Percentiles rank a stretch among this genome's conserved stretches.
These are phyloP conservation scores for Skeletonema potamos DNA, from an alignment of 108 stramenopile genomes.

Conservation along the genomic window DNA sequence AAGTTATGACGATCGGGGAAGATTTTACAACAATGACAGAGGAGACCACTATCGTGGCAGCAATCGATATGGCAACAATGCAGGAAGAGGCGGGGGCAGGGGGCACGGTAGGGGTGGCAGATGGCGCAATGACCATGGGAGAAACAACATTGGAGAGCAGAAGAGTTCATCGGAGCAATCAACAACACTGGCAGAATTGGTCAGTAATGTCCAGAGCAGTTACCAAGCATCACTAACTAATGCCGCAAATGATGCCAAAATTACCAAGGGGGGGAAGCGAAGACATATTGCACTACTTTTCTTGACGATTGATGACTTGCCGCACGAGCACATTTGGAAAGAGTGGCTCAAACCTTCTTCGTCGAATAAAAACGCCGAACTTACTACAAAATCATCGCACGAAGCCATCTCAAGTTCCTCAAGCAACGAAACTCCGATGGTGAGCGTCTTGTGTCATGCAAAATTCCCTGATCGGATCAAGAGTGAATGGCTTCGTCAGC, in stretches of 20 bases:
- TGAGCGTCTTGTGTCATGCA: constrained; percentile 80
- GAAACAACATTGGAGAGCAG: constrained; percentile 18
- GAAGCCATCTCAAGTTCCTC: neutral
- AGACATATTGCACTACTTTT: constrained; percentile 67
- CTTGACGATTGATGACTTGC: constrained; percentile 79
- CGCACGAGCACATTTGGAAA: constrained; percentile 84
- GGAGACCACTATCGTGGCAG: neutral
- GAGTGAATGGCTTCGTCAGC: constrained; percentile 65
- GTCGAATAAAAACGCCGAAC: neutral
- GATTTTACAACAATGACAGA: constrained; percentile 10
- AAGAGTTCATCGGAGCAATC: constrained; percentile 4
- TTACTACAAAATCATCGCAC: neutral
- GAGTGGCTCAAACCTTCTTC: constrained; percentile 53
- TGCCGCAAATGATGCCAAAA: neutral
- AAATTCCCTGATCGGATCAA: constrained; percentile 78
- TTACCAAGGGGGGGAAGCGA: constrained; percentile 21
- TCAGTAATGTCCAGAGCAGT: neutral
- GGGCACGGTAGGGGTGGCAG: constrained; percentile 4
- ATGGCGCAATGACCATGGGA: constrained; percentile 10
- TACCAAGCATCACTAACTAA: neutral
- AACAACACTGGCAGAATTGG: constrained; percentile 2
- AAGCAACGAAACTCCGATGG: constrained; percentile 1
- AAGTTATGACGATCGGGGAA: constrained; percentile 3
- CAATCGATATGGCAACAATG: neutral
- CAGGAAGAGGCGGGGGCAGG: constrained; percentile 2